phyloP scores from a whole-genome alignment of 495 filamentous ascomycete species.

The Aspergillus diversus region DNA sequence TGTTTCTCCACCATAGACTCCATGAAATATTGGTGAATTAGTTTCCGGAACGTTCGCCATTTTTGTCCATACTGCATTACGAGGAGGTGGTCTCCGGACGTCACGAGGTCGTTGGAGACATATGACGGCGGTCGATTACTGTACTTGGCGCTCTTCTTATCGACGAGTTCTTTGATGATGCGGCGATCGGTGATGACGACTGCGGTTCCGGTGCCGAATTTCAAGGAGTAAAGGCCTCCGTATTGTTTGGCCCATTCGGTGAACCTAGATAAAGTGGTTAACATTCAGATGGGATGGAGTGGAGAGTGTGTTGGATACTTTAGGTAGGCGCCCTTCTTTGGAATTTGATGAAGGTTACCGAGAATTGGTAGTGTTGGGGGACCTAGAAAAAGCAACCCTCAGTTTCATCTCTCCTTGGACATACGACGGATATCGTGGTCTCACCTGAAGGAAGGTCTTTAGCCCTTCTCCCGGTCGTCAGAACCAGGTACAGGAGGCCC shows the following conservation, averaged over 20 bases:
- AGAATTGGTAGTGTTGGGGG: too few species aligned
- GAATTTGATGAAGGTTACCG: too few species aligned
- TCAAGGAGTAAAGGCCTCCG: conserved; percentile 49
- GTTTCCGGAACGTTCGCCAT: conserved; percentile 46
- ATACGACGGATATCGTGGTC: too few species aligned
- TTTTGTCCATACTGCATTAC: conserved; percentile 46
- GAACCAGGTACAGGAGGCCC: too few species aligned
- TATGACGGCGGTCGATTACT: conserved; percentile 49
- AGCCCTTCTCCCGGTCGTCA: too few species aligned
- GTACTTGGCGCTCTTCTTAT: conserved; percentile 47
- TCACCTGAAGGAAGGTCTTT: too few species aligned
- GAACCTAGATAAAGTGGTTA: conserved; percentile 30
- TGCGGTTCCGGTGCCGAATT: conserved; percentile 38
- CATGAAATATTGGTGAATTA: conserved; percentile 48
- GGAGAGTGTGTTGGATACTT: too few species aligned
- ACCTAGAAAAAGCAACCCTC: too few species aligned
- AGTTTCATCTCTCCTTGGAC: too few species aligned
- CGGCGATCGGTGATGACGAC: conserved; percentile 44
- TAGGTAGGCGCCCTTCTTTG: too few species aligned
- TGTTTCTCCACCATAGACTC: conserved; percentile 42
- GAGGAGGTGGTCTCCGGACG: conserved; percentile 49
- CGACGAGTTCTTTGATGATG: conserved; percentile 46
- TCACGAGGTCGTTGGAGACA: conserved; percentile 45
- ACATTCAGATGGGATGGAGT: too few species aligned
- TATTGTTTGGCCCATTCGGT: conserved; percentile 49